Base-by-base conservation (phyloP, 371 early-diverging fungal genomes). In the Mortierella sp. region DNA sequence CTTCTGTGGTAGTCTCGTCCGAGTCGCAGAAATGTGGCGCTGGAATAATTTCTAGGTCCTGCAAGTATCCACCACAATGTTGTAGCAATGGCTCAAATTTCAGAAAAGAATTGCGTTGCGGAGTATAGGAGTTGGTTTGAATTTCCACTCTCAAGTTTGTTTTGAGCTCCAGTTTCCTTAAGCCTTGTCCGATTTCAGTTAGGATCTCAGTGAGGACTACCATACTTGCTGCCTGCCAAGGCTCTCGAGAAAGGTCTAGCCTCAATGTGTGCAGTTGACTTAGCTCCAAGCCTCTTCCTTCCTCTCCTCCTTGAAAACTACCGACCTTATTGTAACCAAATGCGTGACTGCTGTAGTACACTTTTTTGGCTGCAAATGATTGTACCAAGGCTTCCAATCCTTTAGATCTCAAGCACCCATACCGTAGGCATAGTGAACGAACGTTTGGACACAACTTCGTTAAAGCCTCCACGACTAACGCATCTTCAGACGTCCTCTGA, bases 1-100 rank as follows among this genome's bases (percentile, higher is more conserved):
- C n/a, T n/a, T n/a, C n/a, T n/a, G 54, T 47, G 13, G 35, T 32
- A 2, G 49, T 22, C 58, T 34, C 17, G 5, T 9, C 59, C 3
- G 28, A 6, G 57, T 1, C 12, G 9, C 42, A 45, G 34, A 66
- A 73, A 13, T 67, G 55, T 3, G 67, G 73, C 0, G 63, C 67
- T 1, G 73, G 73, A 1, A 51, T 43, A 9, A 67, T 19, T n/a
- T 55, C 66, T 19, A 72, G 40, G 12, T 72, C 73, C 23, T 40
- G 61, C 12, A 66, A 42, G 22, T 55, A 28, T 28, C 61, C 37
- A 6, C 47, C 54, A 56, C 73, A 73, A 1, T 42, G 35, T 22
- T 49, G 28, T 22, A 73, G 37, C 9, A 67, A 23, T 12, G 42
- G 31, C 7, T 62, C 68, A 56, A 47, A 66, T 34, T 67, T 13